Evolutionary conservation across 148 eudicot species (phyloP), one percentile per base, ranked within the genome.

Genomic region (Cornus suecica): DNA sequence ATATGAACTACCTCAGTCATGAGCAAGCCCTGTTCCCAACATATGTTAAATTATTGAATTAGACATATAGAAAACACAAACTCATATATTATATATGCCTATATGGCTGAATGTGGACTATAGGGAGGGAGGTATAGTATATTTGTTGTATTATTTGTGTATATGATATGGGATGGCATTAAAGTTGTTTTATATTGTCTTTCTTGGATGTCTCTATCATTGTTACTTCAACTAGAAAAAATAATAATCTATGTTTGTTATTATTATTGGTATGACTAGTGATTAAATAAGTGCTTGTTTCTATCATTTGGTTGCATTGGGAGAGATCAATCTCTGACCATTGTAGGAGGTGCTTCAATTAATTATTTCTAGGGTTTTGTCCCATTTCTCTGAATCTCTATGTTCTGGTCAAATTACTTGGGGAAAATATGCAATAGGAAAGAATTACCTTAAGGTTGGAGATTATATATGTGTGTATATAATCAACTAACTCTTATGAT

Each of bases 291-390:
- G 61, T 68, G 48, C 7, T 63, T 68, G 24, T 72, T 62, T 63
- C 37, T 66, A 61, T 74, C 76, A 74, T 77, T 77, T 78, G 77
- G 86, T 78, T 75, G 31, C 75, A 84, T 65, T 48, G 42, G 15
- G 28, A 68, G 84, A 83, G 77, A 70, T 81, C 84, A 81, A 76
- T 56, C 70, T 86, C 83, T 79, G 85, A 79, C 82, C 68, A 42
- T 51, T 63, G 66, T 62, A 51, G 66, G 69, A 74, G 31, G 22
- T 27, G 27, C 23, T 2, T 61, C 22, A 32, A 34, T 42, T n/a
- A 20, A 26, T 77, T 58, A 54, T 30, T 56, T 76, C 72, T 56
- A 61, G 68, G 58, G 42, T 69, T 34, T 70, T 79, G 76, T 71
- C 41, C 65, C 68, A 68, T 70, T 61, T 76, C 81, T 77, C 68